A percentile compares a stretch with the other conserved stretches of the same genome.
Conservation (phyloP, 306 rosid species). For the Pyrus pyrifolia region DNA sequence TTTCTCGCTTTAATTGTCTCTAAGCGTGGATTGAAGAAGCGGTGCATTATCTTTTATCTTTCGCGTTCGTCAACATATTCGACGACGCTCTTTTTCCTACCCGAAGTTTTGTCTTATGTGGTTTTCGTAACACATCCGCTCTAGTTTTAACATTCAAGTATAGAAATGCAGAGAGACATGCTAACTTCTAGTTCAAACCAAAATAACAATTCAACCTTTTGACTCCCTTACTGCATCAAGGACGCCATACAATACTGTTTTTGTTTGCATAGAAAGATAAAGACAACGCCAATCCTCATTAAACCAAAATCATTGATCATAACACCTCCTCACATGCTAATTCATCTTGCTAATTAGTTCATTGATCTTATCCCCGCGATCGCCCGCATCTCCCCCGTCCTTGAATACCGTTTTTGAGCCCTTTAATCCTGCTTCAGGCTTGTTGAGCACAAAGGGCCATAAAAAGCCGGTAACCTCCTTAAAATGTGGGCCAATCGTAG, state of each 20-base stretch:
- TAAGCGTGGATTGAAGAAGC: too few species aligned
- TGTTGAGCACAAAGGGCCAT: conserved; percentile 76
- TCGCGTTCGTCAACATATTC: too few species aligned
- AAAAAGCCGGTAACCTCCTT: conserved; percentile 58
- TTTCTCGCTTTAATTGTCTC: too few species aligned
- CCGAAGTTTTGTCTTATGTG: too few species aligned
- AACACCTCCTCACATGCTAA: conserved; percentile 18
- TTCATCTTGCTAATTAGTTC: conserved; percentile 73
- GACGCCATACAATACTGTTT: background rate
- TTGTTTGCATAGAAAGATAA: background rate
- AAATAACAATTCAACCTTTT: background rate
- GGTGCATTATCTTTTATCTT: too few species aligned
- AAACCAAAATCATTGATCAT: conserved; percentile 3
- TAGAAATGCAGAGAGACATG: too few species aligned
- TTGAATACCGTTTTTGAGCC: conserved; percentile 52
- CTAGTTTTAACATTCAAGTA: too few species aligned
- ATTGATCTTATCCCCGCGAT: conserved; percentile 69
- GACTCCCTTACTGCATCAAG: background rate
- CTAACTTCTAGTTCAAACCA: too few species aligned
- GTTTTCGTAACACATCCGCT: too few species aligned
- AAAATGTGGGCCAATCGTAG: conserved; percentile 67
- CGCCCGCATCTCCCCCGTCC: conserved; percentile 81
- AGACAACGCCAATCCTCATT: background rate
- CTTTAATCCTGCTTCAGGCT: conserved; percentile 51
- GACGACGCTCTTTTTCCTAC: too few species aligned